A percentile compares a stretch with the other conserved stretches of the same genome.
These are phyloP conservation scores for Debaryomyces coudertii DNA, from an alignment of 1,139 yeast species.

Conservation along the genomic window DNA sequence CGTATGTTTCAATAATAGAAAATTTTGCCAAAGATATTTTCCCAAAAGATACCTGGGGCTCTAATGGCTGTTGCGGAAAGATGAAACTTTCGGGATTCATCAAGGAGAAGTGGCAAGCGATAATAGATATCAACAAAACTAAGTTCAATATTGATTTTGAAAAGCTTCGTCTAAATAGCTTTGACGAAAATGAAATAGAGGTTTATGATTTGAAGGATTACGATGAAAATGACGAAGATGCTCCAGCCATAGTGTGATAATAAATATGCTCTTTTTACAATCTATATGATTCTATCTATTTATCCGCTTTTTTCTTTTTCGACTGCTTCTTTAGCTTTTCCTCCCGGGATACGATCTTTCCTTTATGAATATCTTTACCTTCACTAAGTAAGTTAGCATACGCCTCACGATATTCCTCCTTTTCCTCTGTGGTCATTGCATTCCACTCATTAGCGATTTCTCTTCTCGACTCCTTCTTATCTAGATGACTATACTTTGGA, in stretches of 20 bases:
- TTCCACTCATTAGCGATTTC: constrained; percentile 32
- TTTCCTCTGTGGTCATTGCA: constrained; percentile 25
- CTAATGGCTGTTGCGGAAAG: constrained; percentile 23
- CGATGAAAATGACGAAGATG: constrained; percentile 34
- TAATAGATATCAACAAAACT: constrained; percentile 13
- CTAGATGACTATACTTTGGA: constrained; percentile 16
- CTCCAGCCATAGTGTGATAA: constrained; percentile 27
- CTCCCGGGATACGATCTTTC: constrained; percentile 29
- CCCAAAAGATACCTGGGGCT: constrained; percentile 14
- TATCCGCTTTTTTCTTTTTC: constrained; percentile 10
- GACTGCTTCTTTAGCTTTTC: constrained; percentile 19
- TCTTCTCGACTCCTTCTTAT: constrained; percentile 20
- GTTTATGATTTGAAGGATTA: constrained; percentile 25
- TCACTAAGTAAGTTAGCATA: constrained; percentile 29
- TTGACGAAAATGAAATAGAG: constrained; percentile 26
- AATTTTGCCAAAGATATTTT: constrained; percentile 24
- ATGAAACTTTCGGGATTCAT: constrained; percentile 27
- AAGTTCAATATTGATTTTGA: constrained; percentile 24
- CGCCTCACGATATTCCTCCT: constrained; percentile 28
- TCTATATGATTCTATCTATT: not conserved
- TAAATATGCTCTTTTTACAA: not conserved
- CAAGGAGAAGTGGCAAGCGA: constrained; percentile 22
- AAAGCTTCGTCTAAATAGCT: not conserved
- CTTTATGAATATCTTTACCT: constrained; percentile 37
- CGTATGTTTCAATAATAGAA: constrained; percentile 23